Conservation (phyloP, 306 rosid species). For the Glycine tomentella region DNA sequence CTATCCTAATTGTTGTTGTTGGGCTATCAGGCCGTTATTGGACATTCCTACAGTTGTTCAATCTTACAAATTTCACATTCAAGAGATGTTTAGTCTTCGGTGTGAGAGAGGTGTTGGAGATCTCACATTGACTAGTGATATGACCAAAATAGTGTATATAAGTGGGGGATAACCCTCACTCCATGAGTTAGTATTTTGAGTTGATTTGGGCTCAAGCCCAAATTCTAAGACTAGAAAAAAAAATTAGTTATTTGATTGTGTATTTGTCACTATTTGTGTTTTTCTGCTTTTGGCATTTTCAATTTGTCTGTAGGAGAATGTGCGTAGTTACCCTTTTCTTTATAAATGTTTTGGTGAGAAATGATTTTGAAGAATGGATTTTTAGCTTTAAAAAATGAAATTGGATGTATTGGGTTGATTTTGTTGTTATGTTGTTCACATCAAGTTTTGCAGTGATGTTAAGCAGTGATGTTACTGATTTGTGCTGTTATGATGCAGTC, state of each 20-base stretch:
- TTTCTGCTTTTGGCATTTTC: constrained; percentile 35
- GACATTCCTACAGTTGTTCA: no score
- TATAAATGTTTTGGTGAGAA: not conserved
- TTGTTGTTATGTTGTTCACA: constrained; percentile 24
- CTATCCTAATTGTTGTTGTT: not conserved
- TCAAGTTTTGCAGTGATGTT: constrained; percentile 23
- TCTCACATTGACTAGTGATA: not conserved
- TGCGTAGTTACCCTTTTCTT: not conserved
- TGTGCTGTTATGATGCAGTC: constrained; percentile 1
- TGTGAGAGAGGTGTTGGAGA: not conserved
- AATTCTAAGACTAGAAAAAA: not conserved
- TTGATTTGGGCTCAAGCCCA: not conserved
- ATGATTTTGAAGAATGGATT: constrained; percentile 20
- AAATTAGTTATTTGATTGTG: not conserved
- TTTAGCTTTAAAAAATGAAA: not conserved
- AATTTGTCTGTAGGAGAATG: constrained; percentile 22
- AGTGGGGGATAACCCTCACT: not conserved
- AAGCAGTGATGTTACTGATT: not conserved
- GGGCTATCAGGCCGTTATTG: not conserved
- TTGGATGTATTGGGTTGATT: not conserved
- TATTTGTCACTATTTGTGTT: not conserved
- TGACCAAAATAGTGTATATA: not conserved
- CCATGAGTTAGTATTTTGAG: not conserved
- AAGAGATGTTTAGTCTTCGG: not conserved
- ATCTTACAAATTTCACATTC: not conserved